These are phyloP conservation scores for Rhizopus stolonifer DNA, from an alignment of 371 early-diverging fungal genomes.

Conservation along the genomic window DNA sequence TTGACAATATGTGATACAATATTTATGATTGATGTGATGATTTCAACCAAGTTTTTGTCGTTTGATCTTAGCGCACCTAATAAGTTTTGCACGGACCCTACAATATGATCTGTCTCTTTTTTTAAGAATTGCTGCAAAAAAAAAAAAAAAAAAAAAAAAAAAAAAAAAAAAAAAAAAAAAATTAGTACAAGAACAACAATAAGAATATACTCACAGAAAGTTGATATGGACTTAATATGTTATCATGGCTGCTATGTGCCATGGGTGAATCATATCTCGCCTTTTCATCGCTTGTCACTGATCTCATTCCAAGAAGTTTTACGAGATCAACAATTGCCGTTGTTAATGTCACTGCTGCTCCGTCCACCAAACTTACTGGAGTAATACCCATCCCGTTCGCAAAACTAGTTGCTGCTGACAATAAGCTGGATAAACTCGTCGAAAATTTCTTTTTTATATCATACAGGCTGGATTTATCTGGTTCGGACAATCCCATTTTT, in stretches of 20 bases:
- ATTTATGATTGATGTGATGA: conserved; percentile 71
- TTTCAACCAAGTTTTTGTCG: conserved; percentile 19
- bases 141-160: too few species aligned
- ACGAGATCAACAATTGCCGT: conserved; percentile 76
- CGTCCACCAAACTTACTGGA: conserved; percentile 72
- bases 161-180: conserved; percentile 5
- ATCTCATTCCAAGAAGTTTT: conserved; percentile 58
- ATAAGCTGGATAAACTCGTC: conserved; percentile 60
- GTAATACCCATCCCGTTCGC: conserved; percentile 72
- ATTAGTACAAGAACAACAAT: background rate
- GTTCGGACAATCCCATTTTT: conserved; percentile 21
- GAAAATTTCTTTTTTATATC: conserved; percentile 63
- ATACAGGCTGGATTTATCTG: conserved; percentile 33
- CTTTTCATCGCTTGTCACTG: conserved; percentile 6
- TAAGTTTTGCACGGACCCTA: conserved; percentile 83
- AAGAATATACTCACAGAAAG: conserved; percentile 27
- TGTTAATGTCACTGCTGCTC: conserved; percentile 76
- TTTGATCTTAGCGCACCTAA: conserved; percentile 65
- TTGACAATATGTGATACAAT: conserved; percentile 46
- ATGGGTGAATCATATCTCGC: background rate
- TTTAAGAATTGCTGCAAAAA: conserved; percentile 69
- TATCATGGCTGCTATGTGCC: conserved; percentile 2
- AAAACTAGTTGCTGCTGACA: conserved; percentile 77
- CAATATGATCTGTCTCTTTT: conserved; percentile 82
- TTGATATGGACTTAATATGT: conserved; percentile 21